Evolutionary conservation across 2,329 filamentous ascomycete species (phyloP).

Genomic region (Sporothrix euskadiensis): DNA sequence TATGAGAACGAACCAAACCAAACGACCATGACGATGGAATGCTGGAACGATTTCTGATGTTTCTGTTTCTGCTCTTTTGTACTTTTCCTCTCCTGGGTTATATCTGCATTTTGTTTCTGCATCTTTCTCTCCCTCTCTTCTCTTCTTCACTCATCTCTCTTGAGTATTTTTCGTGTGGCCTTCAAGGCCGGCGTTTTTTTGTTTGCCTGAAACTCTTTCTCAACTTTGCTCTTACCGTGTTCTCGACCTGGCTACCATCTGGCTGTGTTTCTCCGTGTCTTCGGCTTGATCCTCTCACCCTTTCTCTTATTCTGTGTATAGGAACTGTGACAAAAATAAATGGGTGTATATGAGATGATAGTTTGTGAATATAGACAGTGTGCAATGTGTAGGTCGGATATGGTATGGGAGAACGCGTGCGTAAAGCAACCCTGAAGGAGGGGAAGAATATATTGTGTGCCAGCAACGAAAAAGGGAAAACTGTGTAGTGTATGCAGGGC

Average conservation of each 20-base stretch:
- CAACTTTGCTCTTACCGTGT: constrained; percentile 1
- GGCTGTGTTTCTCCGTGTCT: background rate
- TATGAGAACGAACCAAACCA: constrained; percentile 11
- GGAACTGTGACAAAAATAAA: constrained; percentile 9
- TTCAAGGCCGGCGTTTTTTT: background rate
- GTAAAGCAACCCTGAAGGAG: background rate
- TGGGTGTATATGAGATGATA: background rate
- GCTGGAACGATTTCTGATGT: constrained; percentile 20
- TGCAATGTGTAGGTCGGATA: background rate
- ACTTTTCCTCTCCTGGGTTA: background rate
- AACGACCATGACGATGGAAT: constrained; percentile 26
- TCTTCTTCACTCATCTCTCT: constrained; percentile 2
- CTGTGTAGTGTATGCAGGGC: background rate
- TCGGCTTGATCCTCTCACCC: background rate
- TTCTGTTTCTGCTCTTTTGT: constrained; percentile 7
- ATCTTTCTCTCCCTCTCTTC: background rate
- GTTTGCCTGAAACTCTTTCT: background rate
- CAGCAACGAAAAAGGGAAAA: background rate
- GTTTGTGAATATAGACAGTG: background rate
- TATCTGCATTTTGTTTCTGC: constrained; percentile 7
- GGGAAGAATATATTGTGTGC: constrained; percentile 1
- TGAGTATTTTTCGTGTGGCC: background rate
- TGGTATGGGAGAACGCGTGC: background rate
- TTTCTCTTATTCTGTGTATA: background rate
- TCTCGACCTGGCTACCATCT: background rate